These are phyloP conservation scores for Penstemon eatonii DNA, from an alignment of 257 asterid species.

Conservation along the genomic window DNA sequence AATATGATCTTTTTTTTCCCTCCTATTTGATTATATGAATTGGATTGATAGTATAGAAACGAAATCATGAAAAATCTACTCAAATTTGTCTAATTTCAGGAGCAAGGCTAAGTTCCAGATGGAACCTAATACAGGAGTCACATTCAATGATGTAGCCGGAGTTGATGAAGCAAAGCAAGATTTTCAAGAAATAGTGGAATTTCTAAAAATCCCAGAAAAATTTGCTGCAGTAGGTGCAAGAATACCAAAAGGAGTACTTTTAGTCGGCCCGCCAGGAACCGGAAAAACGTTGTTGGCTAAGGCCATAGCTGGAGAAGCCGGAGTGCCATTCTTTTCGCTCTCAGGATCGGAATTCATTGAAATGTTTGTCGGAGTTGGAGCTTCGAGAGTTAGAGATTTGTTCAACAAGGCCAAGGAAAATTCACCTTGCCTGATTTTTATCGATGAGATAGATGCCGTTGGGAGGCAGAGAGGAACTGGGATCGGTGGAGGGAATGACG, in stretches of 20 bases:
- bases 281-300: slow-evolving; percentile 96
- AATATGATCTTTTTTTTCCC: too few relatives aligned
- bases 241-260: slow-evolving; percentile 97
- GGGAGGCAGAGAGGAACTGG: slow-evolving; percentile 99
- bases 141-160: slow-evolving; percentile 96
- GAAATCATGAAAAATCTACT: too few relatives aligned
- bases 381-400: slow-evolving; percentile 94
- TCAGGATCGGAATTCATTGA: slow-evolving; percentile 99
- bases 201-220: slow-evolving; percentile 93
- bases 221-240: slow-evolving; percentile 98
- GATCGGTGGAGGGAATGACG: slow-evolving; percentile 97
- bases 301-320: slow-evolving; percentile 99
- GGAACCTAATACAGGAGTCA: slow-evolving; percentile 98
- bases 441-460: slow-evolving; percentile 99
- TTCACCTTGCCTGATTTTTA: slow-evolving; percentile 95
- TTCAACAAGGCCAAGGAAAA: slow-evolving; percentile 99
- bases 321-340: slow-evolving; percentile 94
- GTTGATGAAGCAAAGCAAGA: slow-evolving; percentile 99
- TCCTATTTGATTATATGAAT: too few relatives aligned
- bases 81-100: too few relatives aligned
- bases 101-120: slow-evolving; percentile 90
- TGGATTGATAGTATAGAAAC: too few relatives aligned
- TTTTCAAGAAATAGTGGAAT: slow-evolving; percentile 97
- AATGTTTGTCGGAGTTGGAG: slow-evolving; percentile 99
- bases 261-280: slow-evolving; percentile 98